Percentiles rank a stretch among this genome's conserved stretches.
These are phyloP conservation scores for Barnettozyma sucrosica DNA, from an alignment of 805 yeast species.

Conservation along the genomic window DNA sequence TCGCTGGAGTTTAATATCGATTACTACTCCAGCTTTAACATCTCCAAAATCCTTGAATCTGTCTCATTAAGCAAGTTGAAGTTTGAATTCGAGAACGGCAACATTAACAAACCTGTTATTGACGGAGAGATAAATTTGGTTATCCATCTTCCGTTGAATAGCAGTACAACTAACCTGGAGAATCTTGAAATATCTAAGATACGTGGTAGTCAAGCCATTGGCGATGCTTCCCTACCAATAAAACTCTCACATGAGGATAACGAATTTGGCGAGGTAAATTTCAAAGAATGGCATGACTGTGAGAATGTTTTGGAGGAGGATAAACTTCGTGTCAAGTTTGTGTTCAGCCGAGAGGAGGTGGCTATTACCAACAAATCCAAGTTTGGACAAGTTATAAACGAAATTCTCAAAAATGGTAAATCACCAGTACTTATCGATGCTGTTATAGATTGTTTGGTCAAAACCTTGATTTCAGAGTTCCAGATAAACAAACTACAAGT, in stretches of 20 bases:
- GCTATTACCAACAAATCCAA: constrained; percentile 35
- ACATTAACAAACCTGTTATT: constrained; percentile 30
- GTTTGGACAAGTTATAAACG: constrained; percentile 38
- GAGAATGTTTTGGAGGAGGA: constrained; percentile 28
- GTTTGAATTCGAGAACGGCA: constrained; percentile 31
- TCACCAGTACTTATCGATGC: constrained; percentile 33
- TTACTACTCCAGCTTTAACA: constrained; percentile 13
- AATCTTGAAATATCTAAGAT: constrained; percentile 31
- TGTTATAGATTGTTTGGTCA: constrained; percentile 30
- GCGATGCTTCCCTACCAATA: neutral
- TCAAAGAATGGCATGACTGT: constrained; percentile 42
- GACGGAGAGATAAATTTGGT: constrained; percentile 33
- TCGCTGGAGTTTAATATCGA: constrained; percentile 13
- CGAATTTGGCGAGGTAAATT: constrained; percentile 39
- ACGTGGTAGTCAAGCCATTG: constrained; percentile 32
- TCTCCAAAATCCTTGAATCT: constrained; percentile 27
- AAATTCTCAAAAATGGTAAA: constrained; percentile 36
- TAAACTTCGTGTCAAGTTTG: constrained; percentile 32
- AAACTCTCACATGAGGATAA: constrained; percentile 33
- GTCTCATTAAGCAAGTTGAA: constrained; percentile 33
- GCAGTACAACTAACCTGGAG: constrained; percentile 19
- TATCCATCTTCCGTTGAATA: constrained; percentile 26
- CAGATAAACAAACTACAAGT: neutral
- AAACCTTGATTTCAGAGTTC: constrained; percentile 30
- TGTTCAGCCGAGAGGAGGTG: constrained; percentile 37